Evolutionary conservation across 768 basidiomycete species (phyloP), one percentile per base, ranked within the genome.

Genomic region (Lentinus brumalis): DNA sequence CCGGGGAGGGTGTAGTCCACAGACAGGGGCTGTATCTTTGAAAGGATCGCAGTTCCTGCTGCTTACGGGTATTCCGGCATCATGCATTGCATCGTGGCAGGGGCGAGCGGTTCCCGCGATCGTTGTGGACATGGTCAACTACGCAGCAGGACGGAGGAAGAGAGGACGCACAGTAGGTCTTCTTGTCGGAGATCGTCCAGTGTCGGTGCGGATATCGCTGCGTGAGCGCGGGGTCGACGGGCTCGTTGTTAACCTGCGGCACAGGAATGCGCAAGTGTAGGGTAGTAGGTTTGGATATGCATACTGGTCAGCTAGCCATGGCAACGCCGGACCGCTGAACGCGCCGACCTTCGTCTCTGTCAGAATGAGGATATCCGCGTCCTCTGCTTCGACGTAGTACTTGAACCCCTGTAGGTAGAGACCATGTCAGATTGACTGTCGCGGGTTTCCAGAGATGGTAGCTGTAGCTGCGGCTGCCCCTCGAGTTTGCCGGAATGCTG

Each of bases 31-130:
- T 92, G 81, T 68, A 81, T 64, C 69, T 94, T 95, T 1, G 89
- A 92, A 18, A 95, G 79, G 26, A 94, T 80, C 3, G 91, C 91
- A 10, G 87, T 91, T 21, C 94, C 94, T 57, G 87, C 92, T 94
- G 61, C 40, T 41, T 0, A 59, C 8, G 8, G 18, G 42, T 18
- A 44, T 15, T 18, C 14, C 18, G 53, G 14, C 11, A 18, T 51
- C 8, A 44, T 44, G 42, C 16, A 16, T 44, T 44, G 15, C 42
- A 29, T 49, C 21, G 8, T 8, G 5, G 29, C 18, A 18, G 9
- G 47, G 12, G 47, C 47, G 47, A 29, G 18, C 7, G 5, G 7
- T 50, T 16, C 40, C 18, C 47, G 56, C 26, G 46, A 10, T 2
- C 16, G 32, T 56, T 9, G 7, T 50, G 15, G 15, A 0, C 35